These are phyloP conservation scores for Mollisia scopiformis DNA, from an alignment of 2,329 filamentous ascomycete species.

Conservation along the genomic window DNA sequence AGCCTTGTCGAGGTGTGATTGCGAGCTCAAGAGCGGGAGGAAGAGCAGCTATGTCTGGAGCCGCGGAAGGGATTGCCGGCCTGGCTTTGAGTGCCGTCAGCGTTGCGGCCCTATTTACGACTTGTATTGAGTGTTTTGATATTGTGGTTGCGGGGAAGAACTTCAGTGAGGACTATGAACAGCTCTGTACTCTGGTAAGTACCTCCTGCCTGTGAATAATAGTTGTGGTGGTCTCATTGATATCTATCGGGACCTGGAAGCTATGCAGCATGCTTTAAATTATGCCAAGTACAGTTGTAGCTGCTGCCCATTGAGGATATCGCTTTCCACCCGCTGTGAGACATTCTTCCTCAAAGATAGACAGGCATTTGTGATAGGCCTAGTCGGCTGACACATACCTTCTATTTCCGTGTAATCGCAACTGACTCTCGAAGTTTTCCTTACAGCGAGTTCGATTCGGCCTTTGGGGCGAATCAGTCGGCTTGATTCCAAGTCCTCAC, in stretches of 20 bases:
- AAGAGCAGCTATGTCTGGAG: not conserved
- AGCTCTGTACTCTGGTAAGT: constrained; percentile 21
- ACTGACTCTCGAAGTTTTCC: no score
- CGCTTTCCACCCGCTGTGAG: no score
- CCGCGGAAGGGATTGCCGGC: constrained; percentile 16
- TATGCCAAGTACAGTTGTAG: no score
- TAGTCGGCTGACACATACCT: no score
- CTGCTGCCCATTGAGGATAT: no score
- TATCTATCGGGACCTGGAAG: no score
- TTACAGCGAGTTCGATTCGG: constrained; percentile 13
- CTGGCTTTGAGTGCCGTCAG: constrained; percentile 27
- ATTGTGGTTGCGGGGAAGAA: constrained; percentile 27
- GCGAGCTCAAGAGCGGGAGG: not conserved
- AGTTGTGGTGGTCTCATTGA: not conserved
- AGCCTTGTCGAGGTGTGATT: not conserved
- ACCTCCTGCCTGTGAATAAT: no score
- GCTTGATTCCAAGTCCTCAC: constrained; percentile 6
- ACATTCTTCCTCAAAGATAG: no score
- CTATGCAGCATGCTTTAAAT: no score
- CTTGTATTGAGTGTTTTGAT: constrained; percentile 34
- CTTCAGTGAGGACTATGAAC: constrained; percentile 32
- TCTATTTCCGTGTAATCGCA: no score
- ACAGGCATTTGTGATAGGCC: no score
- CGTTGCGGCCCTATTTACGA: constrained; percentile 29
- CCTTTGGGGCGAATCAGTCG: constrained; percentile 21